Evolutionary conservation across 805 yeast genomes (phyloP).

Genomic region (Metschnikowia kunwiensis): DNA sequence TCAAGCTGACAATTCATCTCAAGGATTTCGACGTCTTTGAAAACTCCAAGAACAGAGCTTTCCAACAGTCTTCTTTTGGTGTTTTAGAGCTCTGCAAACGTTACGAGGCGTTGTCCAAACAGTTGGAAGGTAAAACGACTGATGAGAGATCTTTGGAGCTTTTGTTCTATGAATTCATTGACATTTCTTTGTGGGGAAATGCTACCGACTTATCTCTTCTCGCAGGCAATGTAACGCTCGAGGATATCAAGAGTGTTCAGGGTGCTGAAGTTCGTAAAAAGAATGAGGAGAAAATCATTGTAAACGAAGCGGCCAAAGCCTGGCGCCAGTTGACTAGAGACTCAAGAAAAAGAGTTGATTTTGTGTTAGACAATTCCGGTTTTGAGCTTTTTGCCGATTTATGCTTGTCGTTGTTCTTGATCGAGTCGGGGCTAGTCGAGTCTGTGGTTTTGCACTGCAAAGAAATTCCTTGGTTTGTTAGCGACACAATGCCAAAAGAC

Average conservation of each 20-base stretch:
- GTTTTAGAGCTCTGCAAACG: constrained; percentile 77
- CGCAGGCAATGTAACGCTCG: constrained; percentile 77
- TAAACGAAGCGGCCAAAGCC: constrained; percentile 67
- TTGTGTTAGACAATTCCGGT: constrained; percentile 90
- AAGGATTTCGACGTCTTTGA: constrained; percentile 67
- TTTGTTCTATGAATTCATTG: constrained; percentile 78
- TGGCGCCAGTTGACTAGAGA: constrained; percentile 50
- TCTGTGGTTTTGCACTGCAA: constrained; percentile 82
- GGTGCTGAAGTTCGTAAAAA: constrained; percentile 83
- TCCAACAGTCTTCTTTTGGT: constrained; percentile 70
- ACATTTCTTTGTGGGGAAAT: constrained; percentile 95
- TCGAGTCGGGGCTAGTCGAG: constrained; percentile 66
- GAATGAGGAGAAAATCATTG: constrained; percentile 73
- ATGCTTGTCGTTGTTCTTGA: constrained; percentile 37
- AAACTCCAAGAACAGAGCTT: constrained; percentile 66
- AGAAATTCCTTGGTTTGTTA: constrained; percentile 94
- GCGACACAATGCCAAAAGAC: constrained; percentile 89
- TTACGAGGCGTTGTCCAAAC: constrained; percentile 37
- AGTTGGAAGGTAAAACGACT: constrained; percentile 16
- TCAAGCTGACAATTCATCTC: constrained; percentile 20
- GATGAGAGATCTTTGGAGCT: constrained; percentile 47
- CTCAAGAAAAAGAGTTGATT: constrained; percentile 57
- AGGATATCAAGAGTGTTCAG: constrained; percentile 87
- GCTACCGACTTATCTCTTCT: constrained; percentile 91
- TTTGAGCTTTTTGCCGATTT: constrained; percentile 92